phyloP scores from a whole-genome alignment of 2,329 filamentous ascomycete genomes.

The Cordyceps cateniannulata region DNA sequence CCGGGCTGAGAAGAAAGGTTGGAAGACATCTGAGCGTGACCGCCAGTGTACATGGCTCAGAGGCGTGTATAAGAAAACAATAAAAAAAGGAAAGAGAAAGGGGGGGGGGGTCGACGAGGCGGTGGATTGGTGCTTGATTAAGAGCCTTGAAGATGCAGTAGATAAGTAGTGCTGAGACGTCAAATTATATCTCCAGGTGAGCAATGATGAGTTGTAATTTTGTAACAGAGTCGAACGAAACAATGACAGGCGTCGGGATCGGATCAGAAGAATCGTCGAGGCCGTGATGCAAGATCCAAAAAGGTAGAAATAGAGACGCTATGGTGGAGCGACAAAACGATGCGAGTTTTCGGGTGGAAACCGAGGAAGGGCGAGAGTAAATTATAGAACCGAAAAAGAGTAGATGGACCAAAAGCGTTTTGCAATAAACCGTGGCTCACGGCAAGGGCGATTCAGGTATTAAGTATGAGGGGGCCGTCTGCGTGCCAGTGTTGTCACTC shows the following conservation, averaged over 20 bases:
- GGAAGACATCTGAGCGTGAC: conserved; percentile 99
- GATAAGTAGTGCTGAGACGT: neutral
- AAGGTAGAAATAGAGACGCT: conserved; percentile 6
- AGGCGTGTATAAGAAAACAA: neutral
- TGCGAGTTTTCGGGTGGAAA: neutral
- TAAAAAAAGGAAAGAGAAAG: neutral
- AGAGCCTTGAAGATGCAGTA: neutral
- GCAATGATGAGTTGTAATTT: neutral
- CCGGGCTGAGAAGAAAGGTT: conserved; percentile 50
- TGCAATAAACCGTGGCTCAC: neutral
- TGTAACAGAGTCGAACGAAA: neutral
- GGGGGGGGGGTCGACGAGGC: neutral
- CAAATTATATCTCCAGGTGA: conserved; percentile 4
- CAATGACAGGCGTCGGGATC: neutral
- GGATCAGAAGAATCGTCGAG: neutral
- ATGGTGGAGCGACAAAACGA: neutral
- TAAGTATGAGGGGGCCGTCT: neutral
- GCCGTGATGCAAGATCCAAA: conserved; percentile 7
- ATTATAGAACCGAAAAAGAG: conserved; percentile 27
- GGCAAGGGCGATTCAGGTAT: neutral
- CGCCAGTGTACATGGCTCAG: conserved; percentile 83
- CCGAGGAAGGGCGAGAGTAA: conserved; percentile 9
- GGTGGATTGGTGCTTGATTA: neutral
- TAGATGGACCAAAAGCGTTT: conserved; percentile 12
- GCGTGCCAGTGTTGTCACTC: neutral